Conservation (phyloP, 768 basidiomycete genomes). For the Phylloporus arenicola region DNA sequence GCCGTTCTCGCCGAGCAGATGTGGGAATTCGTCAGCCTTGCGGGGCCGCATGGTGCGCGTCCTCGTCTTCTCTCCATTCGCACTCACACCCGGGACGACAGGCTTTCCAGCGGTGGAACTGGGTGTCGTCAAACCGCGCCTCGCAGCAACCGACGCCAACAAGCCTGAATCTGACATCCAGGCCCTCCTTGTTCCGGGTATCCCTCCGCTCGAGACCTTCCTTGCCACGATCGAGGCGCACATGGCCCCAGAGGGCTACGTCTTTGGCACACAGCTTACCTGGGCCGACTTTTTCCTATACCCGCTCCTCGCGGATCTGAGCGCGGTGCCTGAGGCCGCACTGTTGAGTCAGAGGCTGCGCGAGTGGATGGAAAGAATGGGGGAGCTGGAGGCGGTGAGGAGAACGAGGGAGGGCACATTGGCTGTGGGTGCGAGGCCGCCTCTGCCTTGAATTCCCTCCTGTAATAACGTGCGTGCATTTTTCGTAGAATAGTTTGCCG, state of each 20-base stretch:
- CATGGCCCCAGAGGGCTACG: conserved; percentile 26
- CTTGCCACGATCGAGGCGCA: conserved; percentile 14
- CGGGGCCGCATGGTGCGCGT: conserved; percentile 19
- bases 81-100: background rate
- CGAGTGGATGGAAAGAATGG: conserved; percentile 27
- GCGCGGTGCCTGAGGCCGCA: conserved; percentile 23
- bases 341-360: conserved; percentile 20
- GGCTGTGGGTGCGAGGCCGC: conserved; percentile 23
- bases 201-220: conserved; percentile 14
- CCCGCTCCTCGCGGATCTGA: conserved; percentile 28
- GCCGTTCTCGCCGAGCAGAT: conserved; percentile 24
- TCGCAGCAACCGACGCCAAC: conserved; percentile 23
- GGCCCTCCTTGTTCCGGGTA: conserved; percentile 10
- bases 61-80: background rate
- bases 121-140: conserved; percentile 30
- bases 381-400: conserved; percentile 23
- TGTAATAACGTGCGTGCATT: background rate
- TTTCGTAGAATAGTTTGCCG: background rate
- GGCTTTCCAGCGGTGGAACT: conserved; percentile 28
- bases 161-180: conserved; percentile 21
- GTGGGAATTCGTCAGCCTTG: conserved; percentile 32
- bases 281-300: conserved; percentile 34
- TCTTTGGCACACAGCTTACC: conserved; percentile 24
- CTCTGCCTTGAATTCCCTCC: background rate
- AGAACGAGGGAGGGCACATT: conserved; percentile 22